These are phyloP conservation scores for Ascochyta pisi DNA, from an alignment of 2,329 filamentous ascomycete species.

Conservation along the genomic window DNA sequence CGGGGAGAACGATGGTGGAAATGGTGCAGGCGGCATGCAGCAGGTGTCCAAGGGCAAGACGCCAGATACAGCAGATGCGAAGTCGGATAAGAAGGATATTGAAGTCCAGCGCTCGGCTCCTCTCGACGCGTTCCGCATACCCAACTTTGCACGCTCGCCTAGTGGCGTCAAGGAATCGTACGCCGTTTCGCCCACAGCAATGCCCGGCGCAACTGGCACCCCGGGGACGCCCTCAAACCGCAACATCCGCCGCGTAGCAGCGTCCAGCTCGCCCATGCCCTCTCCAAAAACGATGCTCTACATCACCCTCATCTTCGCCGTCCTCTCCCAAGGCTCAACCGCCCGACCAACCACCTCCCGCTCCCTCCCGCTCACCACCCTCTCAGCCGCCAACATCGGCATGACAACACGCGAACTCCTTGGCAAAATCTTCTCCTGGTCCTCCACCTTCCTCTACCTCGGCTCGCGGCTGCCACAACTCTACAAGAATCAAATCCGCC, in stretches of 20 bases:
- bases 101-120: constrained; percentile 37
- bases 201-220: constrained; percentile 1
- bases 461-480: constrained; percentile 62
- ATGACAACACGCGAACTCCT: constrained; percentile 18
- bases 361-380: constrained; percentile 21
- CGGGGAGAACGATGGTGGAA: constrained; percentile 23
- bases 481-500: constrained; percentile 68
- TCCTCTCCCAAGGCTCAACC: constrained; percentile 45
- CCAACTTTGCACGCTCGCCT: constrained; percentile 46
- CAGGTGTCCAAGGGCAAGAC: constrained; percentile 31
- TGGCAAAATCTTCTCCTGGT: constrained; percentile 56
- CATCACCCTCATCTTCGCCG: constrained; percentile 54
- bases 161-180: constrained; percentile 35
- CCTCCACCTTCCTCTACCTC: constrained; percentile 51
- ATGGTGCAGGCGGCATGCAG: constrained; percentile 36
- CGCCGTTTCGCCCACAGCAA: constrained; percentile 24
- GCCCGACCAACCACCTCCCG: constrained; percentile 32
- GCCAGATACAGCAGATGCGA: constrained; percentile 19
- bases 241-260: constrained; percentile 41
- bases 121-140: constrained; percentile 46
- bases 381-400: constrained; percentile 28
- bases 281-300: constrained; percentile 56
- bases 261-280: constrained; percentile 53
- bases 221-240: constrained; percentile 32
- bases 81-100: constrained; percentile 20